These are phyloP conservation scores for Cylindrodendrum hubeiense DNA, from an alignment of 2,329 filamentous ascomycete genomes.

Conservation along the genomic window DNA sequence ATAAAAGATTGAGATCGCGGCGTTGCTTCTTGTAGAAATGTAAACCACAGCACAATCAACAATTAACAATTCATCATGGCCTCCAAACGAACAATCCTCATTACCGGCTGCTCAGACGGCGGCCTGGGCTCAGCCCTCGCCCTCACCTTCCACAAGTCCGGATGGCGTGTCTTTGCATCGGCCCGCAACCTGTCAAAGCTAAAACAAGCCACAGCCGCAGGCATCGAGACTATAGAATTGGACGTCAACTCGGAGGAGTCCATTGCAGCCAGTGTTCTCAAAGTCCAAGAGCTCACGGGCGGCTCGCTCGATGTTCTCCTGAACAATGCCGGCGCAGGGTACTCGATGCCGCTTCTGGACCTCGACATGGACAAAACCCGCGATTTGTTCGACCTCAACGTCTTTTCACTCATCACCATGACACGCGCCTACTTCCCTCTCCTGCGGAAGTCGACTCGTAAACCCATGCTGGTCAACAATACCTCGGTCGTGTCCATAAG, in stretches of 20 bases:
- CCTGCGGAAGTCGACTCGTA: constrained; percentile 29
- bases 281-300: constrained; percentile 25
- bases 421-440: constrained; percentile 39
- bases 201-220: constrained; percentile 19
- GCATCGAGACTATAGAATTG: constrained; percentile 38
- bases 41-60: not conserved
- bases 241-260: constrained; percentile 42
- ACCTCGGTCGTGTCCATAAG: constrained; percentile 25
- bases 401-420: constrained; percentile 39
- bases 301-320: constrained; percentile 44
- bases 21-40: not conserved
- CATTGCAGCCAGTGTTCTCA: constrained; percentile 15
- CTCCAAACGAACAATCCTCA: constrained; percentile 41
- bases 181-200: constrained; percentile 46
- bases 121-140: constrained; percentile 48
- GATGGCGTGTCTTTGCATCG: constrained; percentile 48
- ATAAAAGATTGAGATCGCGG: not conserved
- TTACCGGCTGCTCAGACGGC: constrained; percentile 52
- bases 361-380: constrained; percentile 33
- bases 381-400: constrained; percentile 42
- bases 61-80: not conserved
- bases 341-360: constrained; percentile 42
- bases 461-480: constrained; percentile 37
- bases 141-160: constrained; percentile 41
- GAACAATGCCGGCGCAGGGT: constrained; percentile 46